Conservation (phyloP, 148 eudicot species). For the Vaccinium vitisidaea region DNA sequence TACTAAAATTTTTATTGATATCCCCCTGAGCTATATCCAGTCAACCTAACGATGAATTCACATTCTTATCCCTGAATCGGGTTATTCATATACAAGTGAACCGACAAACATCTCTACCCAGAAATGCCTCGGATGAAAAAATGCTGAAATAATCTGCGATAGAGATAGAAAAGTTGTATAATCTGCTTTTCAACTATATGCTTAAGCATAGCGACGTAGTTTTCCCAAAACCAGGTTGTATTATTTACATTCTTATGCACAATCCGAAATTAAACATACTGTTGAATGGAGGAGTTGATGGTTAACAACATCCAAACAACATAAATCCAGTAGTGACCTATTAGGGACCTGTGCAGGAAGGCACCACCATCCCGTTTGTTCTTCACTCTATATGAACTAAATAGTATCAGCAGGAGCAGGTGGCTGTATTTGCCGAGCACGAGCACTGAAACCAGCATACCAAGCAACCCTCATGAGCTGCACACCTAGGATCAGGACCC, state of each 20-base stretch:
- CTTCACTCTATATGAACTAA: slow-evolving; percentile 14
- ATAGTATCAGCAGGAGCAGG: slow-evolving; percentile 22
- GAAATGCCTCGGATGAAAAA: neutral
- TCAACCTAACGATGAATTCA: neutral
- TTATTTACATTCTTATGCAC: neutral
- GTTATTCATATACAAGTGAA: neutral
- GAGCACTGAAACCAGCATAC: slow-evolving; percentile 86
- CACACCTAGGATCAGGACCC: slow-evolving; percentile 86
- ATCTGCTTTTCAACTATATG: neutral
- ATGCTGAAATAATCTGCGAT: neutral
- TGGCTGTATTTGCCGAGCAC: slow-evolving; percentile 29
- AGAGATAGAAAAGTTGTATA: neutral
- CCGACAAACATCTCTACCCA: neutral
- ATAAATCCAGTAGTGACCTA: neutral
- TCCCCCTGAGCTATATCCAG: neutral
- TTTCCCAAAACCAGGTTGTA: too few species aligned
- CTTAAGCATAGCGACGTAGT: neutral
- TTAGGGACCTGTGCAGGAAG: neutral
- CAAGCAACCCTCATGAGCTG: slow-evolving; percentile 99
- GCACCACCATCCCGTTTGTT: neutral
- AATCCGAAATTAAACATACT: neutral
- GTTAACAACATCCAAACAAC: neutral
- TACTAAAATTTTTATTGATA: neutral
- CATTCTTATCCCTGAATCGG: neutral
- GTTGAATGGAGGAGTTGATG: neutral